Base-by-base conservation (phyloP, 306 rosid species). In the Hippophae tibetana region DNA sequence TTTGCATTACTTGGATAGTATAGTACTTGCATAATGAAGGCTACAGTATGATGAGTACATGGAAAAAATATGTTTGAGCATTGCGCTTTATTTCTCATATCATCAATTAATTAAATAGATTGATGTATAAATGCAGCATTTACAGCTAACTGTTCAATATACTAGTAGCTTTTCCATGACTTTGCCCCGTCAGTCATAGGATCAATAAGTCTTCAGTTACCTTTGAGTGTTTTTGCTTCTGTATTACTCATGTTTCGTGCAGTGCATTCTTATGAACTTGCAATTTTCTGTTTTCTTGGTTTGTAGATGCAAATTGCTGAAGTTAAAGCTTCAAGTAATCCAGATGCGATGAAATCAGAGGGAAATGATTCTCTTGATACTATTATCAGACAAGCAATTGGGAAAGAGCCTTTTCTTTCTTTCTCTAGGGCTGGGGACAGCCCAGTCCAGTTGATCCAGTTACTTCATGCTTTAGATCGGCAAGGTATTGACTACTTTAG, bases 401-500 rank as follows among this genome's bases (percentile, higher is more conserved):
- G 84, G 44, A 84, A 60, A 73, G 90, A 86, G 44, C 82, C 94
- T 38, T 56, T 80, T 26, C 61, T 77, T 69, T 75, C 77, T 68
- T 79, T 81, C 70, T 74, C 97, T 7, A 81, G 82, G 72, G 72
- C 73, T 2, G 63, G 75, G 68, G 90, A 82, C n/a, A 79, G 58
- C 68, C 84, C 86, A 14, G 83, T 64, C 26, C 89, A 84, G 58
- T 87, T 78, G 93, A 68, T 86, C 67, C 95, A 79, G 49, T 68
- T 86, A 50, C 84, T 90, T 60, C 78, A 84, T 66, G 85, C 88
- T 58, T 76, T 90, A 47, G 90, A 86, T 76, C 86, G 74, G 62
- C 97, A 79, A 79, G 97, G 95, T 82, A 81, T 47, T 59, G 49
- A 55, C 67, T 61, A 61, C 54, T 59, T 13, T 58, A 10, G 52